Evolutionary conservation across 345 rosid genomes (phyloP).

Genomic region (Eucalyptus cladocalyx): DNA sequence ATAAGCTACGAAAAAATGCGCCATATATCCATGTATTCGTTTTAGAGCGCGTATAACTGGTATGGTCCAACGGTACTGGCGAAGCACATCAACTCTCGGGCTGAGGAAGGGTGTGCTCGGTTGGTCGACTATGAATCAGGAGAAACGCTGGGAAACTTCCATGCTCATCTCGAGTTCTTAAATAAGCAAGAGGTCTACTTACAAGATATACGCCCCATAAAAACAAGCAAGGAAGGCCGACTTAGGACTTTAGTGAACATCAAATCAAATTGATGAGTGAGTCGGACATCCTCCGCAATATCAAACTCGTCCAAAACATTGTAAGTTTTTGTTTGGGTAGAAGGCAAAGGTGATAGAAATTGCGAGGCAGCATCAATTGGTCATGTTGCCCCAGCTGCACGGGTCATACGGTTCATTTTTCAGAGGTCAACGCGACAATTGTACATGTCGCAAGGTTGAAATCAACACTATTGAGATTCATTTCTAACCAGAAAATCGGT

Average conservation of each 20-base stretch:
- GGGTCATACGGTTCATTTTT: not conserved
- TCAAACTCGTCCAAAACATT: not conserved
- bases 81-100: not conserved
- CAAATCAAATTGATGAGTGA: not conserved
- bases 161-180: not conserved
- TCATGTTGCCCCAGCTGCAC: not conserved
- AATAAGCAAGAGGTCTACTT: not conserved
- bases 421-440: not conserved
- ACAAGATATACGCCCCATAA: not conserved
- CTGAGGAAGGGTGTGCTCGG: not conserved
- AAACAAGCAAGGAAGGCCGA: not conserved
- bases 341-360: not conserved
- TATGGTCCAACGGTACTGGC: not conserved
- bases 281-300: not conserved
- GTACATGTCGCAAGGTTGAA: not conserved
- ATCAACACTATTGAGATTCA: not conserved
- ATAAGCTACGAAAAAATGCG: not conserved
- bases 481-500: not conserved
- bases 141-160: not conserved
- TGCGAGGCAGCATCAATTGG: not conserved
- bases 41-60: not conserved
- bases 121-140: not conserved
- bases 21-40: not conserved
- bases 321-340: not conserved
- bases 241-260: not conserved